Evolutionary conservation across 495 filamentous ascomycete genomes (phyloP), one percentile per base, ranked within the genome.

Genomic region (Neurospora tetraspora): DNA sequence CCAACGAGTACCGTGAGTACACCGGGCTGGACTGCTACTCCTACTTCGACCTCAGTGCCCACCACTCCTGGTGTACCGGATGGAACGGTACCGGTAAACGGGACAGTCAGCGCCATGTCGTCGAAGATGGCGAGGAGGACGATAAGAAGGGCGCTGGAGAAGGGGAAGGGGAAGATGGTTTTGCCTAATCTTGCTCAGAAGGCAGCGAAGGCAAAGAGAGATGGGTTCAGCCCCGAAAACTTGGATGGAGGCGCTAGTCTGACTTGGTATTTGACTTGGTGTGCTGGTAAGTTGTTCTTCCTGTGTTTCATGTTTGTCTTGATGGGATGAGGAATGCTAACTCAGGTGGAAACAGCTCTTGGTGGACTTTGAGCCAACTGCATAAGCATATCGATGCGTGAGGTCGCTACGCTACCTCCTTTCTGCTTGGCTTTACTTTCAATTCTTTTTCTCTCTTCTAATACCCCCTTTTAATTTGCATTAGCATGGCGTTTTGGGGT

Each of bases 181-280:
- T 6, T 45, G 42, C 8, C 42, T 45, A 18, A 8, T 45, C 8
- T 80, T 87, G 71, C 97, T 97, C 75, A 10, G 39, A 39, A 39
- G 39, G 39, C 39, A 39, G 39, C 39, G 12, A 82, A 65, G 53
- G 53, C 27, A 0, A 65, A 65, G 27, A 65, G 27, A 18, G 27
- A 27, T 5, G 53, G 53, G 23, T 34, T 65, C 14, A 34, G 27
- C 12, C 0, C 27, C 8, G 53, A 65, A 7, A 65, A 65, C 6
- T 7, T 65, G 71, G 96, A 97, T 80, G 93, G 93, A 0, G 96
- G 96, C 11, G 93, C 93, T 7, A 92, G 90, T 76, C 84, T 90
- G 78, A 94, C 93, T 45, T 98, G 94, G 94, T 97, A 95, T 86
- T 79, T 98, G 79, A 91, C 92, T 18, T 93, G 89, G 82, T 85